Evolutionary conservation across 164 flowering plant genomes (phyloP), one percentile per base, ranked within the genome.

Genomic region (Platanus orientalis): DNA sequence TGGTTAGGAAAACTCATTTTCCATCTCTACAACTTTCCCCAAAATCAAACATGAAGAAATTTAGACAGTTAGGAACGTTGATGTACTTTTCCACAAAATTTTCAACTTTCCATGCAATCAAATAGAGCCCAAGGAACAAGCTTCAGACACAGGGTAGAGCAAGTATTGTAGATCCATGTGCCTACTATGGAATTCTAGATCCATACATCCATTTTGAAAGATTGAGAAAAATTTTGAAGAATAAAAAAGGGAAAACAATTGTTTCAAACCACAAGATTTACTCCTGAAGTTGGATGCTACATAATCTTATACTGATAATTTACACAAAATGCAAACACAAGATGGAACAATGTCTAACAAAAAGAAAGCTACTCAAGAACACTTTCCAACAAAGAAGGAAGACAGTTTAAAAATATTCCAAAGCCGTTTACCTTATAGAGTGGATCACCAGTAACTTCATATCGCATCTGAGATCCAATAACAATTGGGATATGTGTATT

Each of bases 401-500:
- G 25, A n/a, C 20, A 12, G 5, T 49, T 5, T 6, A 53, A 2
- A 53, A 53, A 6, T 26, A 5, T 12, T 6, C 20, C n/a, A 14
- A 53, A 49, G 1, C 1, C 54, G 7, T 58, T 58, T 60, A 88
- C 96, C 96, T 74, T 84, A 61, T 83, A 80, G 25, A 88, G 77
- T 36, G 84, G 80, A 76, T 88, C 92, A 34, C 92, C 92, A 28
- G 87, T 84, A 58, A 84, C 64, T 79, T 88, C 92, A 73, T 88
- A 88, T 10, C 96, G 84, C 85, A 78, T 78, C 69, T 88, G 90
- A 42, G 88, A 60, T 69, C 96, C 96, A 72, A 88, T 39, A 65
- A 88, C 88, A 62, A 88, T 24, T 30, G 96, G 90, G 56, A 88
- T 84, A 71, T 88, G 96, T 17, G 96, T 88, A 60, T 88, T 88